These are phyloP conservation scores for Hypoxylon sp. DNA, from an alignment of 2,329 filamentous ascomycete genomes.

Conservation along the genomic window DNA sequence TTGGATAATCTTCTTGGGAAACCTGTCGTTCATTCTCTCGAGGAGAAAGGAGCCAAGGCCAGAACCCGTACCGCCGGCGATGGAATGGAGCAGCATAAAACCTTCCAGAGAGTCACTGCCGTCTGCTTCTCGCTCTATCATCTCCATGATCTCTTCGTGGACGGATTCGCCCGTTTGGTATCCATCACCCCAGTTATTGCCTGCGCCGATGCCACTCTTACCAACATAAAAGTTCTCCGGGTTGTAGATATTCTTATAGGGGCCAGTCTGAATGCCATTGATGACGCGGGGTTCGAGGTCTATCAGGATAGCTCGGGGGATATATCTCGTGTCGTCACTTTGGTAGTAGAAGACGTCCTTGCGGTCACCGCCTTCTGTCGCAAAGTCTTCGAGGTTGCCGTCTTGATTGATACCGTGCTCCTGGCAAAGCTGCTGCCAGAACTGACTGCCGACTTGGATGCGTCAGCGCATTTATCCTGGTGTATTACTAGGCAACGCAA, in stretches of 20 bases:
- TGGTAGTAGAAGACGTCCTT: conserved; percentile 99
- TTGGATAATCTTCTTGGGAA: conserved; percentile 99
- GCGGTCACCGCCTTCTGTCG: conserved; percentile 95
- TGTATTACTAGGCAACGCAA: conserved; percentile 1
- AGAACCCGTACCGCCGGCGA: conserved; percentile 95
- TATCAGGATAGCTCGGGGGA: conserved; percentile 93
- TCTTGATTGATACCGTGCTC: conserved; percentile 98
- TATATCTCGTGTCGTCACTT: conserved; percentile 98
- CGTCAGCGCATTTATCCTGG: conserved; percentile 51
- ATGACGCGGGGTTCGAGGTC: conserved; percentile 96
- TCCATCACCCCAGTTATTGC: conserved; percentile 98
- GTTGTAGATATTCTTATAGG: conserved; percentile 99
- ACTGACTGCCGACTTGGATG: conserved; percentile 86
- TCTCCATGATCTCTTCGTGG: conserved; percentile 97
- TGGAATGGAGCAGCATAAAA: conserved; percentile 99
- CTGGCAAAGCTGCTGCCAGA: conserved; percentile 98
- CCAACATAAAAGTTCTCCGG: conserved; percentile 99
- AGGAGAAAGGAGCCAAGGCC: conserved; percentile 96
- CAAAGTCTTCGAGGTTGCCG: conserved; percentile 97
- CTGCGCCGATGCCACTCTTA: conserved; percentile 91
- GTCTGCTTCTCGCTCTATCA: conserved; percentile 98
- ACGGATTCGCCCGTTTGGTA: conserved; percentile 93
- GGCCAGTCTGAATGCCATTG: conserved; percentile 89
- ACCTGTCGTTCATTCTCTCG: conserved; percentile 94
- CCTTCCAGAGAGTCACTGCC: conserved; percentile 98